Evolutionary conservation across 257 asterid species (phyloP), one percentile per base, ranked within the genome.

Genomic region (Solanum clarkiae): DNA sequence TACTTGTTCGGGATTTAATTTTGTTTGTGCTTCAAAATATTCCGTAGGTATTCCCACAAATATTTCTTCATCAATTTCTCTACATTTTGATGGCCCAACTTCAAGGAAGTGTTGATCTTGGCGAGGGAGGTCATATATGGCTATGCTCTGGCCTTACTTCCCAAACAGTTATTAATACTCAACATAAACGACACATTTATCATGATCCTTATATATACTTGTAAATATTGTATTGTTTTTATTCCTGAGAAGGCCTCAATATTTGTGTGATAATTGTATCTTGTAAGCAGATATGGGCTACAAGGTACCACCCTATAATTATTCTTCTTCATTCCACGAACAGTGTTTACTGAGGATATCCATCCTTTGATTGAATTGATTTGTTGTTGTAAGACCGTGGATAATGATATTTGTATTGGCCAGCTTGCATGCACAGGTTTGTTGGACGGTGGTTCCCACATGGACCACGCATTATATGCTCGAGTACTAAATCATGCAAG

Each of bases 301-400:
- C 70, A 84, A 0, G 86, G 86, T 0, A 84, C 65, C 1, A 87
- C 88, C 86, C 89, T 86, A 0, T 59, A 3, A 7, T 89, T 89
- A n/a, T 86, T 75, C 2, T 86, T 0, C 1, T 1, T 1, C 9
- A 16, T 2, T 44, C 54, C 0, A 63, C 1, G 0, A 84, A 82
- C 6, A 4, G 2, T 5, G 8, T 26, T 1, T 9, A 3, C 2
- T 22, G 8, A 0, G 66, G 85, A 36, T 85, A 75, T 0, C 40
- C 17, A 29, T 85, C 29, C 5, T 51, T 26, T 5, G 44, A 65
- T 6, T 63, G 62, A 0, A 24, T 26, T 0, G 80, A 69, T 5
- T 56, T 18, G 5, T 80, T 24, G 18, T 14, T 56, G 40, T 32
- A 80, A 0, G 15, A 12, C 0, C 14, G 6, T 0, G 90, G 88